Evolutionary conservation across 2,329 filamentous ascomycete species (phyloP).

Genomic region (Aspergillus intermedius): DNA sequence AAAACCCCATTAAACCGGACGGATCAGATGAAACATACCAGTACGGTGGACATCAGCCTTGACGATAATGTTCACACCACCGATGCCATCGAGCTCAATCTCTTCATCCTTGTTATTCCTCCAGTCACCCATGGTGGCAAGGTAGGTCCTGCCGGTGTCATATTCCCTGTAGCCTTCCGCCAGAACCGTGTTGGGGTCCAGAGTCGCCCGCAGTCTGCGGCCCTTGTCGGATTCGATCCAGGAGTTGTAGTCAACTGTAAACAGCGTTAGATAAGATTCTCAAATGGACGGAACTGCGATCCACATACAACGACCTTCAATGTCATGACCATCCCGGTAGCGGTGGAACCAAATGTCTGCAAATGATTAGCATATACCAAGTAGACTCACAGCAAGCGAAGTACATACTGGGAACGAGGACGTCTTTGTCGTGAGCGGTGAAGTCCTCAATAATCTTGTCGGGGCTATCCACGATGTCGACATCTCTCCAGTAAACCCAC

Average conservation of each 20-base stretch:
- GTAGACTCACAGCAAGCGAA: not conserved
- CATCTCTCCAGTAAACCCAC: slow-evolving; percentile 98
- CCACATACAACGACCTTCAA: slow-evolving; percentile 84
- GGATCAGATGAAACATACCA: slow-evolving; percentile 47
- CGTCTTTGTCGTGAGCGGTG: slow-evolving; percentile 84
- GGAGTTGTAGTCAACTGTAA: slow-evolving; percentile 90
- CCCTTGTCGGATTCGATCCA: slow-evolving; percentile 92
- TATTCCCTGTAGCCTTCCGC: slow-evolving; percentile 96
- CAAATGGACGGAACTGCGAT: not conserved
- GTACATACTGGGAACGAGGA: slow-evolving; percentile 84
- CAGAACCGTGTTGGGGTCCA: slow-evolving; percentile 75
- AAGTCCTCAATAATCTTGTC: slow-evolving; percentile 88
- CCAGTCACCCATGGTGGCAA: slow-evolving; percentile 90
- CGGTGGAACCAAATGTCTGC: slow-evolving; percentile 96
- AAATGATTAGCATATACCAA: slow-evolving; percentile 11
- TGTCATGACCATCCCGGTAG: slow-evolving; percentile 71
- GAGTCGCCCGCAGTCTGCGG: slow-evolving; percentile 62
- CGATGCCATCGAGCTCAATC: slow-evolving; percentile 88
- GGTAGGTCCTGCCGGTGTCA: slow-evolving; percentile 80
- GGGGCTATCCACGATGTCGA: slow-evolving; percentile 90
- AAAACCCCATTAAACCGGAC: slow-evolving; percentile 1
- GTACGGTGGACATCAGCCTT: slow-evolving; percentile 97
- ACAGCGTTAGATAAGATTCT: slow-evolving; percentile 16
- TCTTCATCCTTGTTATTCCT: slow-evolving; percentile 86
- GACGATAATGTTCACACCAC: slow-evolving; percentile 93